Base-by-base conservation (phyloP, 2,329 filamentous ascomycete genomes). In the Phialophora chinensis region DNA sequence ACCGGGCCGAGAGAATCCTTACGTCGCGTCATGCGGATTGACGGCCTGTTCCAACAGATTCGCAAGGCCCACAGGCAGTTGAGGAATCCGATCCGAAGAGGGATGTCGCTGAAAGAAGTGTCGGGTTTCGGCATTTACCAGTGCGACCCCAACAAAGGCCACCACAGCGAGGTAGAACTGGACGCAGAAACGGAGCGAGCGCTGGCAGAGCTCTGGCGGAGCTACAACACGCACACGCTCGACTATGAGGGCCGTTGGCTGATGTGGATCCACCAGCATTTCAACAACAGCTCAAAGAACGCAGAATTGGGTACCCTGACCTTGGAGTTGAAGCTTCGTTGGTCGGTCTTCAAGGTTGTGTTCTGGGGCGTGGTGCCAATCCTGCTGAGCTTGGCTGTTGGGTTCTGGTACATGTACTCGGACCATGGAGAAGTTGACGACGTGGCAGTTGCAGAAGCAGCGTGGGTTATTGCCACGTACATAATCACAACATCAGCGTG, bases 221-320 rank as follows among this genome's bases (percentile, higher is more conserved):
- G 54, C 23, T 66, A 58, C 42, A 66, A 62, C 42, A 56, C 52
- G 1, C 59, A 66, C 44, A 59, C 53, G 20, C 54, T 66, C 25
- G 63, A 66, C 59, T 62, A 66, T 35, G 63, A 66, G 59, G 63
- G 63, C 29, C 63, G 63, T 14, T 66, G 63, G 63, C 59, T 66
- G 44, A 38, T 66, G 44, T 66, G 63, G 63, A 66, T 66, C 35
- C 63, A 66, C 44, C 59, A 62, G 44, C 63, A 66, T 50, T 66
- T 66, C 59, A 66, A 66, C 54, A 62, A 62, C 33, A 50, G 59
- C 50, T 66, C 63, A 7, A 66, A 66, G 59, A 66, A 62, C 42
- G 57, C 63, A 12, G 59, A 66, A 38, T 23, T 31, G 54, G 63
- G 63, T 23, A 62, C 33, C 0, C 35, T 66, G 63, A 31, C 63